Evolutionary conservation across 1,284 basidiomycete genomes (phyloP), one percentile per base, ranked within the genome.

Genomic region (Malassezia globosa): DNA sequence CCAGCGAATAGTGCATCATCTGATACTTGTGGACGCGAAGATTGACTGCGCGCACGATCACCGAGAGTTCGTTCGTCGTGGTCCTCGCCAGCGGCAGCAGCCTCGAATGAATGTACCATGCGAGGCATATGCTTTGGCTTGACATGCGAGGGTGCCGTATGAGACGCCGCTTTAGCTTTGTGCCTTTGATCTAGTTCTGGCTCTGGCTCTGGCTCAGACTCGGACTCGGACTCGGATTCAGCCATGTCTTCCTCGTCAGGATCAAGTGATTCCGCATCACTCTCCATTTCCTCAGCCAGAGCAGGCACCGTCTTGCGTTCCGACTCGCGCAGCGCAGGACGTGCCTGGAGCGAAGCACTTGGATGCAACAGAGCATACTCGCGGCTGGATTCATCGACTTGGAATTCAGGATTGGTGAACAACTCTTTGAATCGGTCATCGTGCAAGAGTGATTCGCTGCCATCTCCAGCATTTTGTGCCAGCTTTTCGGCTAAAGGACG

Each of bases 341-440:
- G 48, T 10, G 19, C 18, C 31, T 52, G 48, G 43, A 54, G 40
- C 10, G 78, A 78, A 5, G 80, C 75, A 7, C 86, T 89, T 4
- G 94, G 92, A 71, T 97, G 92, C 71, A 95, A 79, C 60, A 96
- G 74, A 19, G 83, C 83, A 68, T 79, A 99, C 74, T 96, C 94
- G 66, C 85, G 78, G 57, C 77, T 85, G 35, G 74, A 78, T 74
- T 89, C 83, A 72, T 97, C 90, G 59, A 99, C 85, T 67, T 86
- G 79, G 73, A 87, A 99, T 52, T 86, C 86, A n/a, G 87, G 84
- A 66, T 96, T 83, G 72, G 86, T 82, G 74, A 94, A 99, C 39
- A 99, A 77, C 46, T 83, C 84, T 48, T 82, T 77, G 79, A 97
- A 97, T 56, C 94, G 84, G 47, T 83, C 80, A 73, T 97, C 94